Base-by-base conservation (phyloP, 2,329 filamentous ascomycete species). In the Aspergillus spinulosporus region DNA sequence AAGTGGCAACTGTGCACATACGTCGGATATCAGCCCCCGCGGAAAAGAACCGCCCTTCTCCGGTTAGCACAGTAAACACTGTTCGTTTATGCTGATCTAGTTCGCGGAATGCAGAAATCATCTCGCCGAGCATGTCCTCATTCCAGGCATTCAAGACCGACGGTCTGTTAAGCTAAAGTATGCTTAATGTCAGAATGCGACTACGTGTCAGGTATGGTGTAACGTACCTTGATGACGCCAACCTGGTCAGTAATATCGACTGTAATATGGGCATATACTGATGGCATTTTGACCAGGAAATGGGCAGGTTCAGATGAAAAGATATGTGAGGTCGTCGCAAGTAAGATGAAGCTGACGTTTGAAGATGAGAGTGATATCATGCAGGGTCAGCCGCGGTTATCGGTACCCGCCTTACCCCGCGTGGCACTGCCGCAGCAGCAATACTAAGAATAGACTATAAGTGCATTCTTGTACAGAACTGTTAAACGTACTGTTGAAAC, bases 1-100 rank as follows among this genome's bases (percentile, higher is more conserved):
- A 21, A 21, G 21, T 21, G 21, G 21, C 21, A 21, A 21, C 21
- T 21, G 34, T n/a, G 36, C 26, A 28, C 12, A 15, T 26, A 57
- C 55, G 45, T 34, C 42, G 34, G 28, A 57, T 48, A 42, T 57
- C 55, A 6, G 51, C 55, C 2, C 55, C 50, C 26, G 55, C 44
- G 0, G 55, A 57, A 28, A 57, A 57, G 34, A 57, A 57, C 5
- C 55, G 55, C 1, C 55, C 55, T 44, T 57, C 51, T 21, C 55
- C 50, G 12, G 55, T 57, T 1, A 57, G 49, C 5, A 57, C 46
- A 2, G 55, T 57, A 15, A 57, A 57, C 5, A 57, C 15, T 0
- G 55, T 57, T 1, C 29, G 21, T 12, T 49, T 49, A 11, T 54
- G 9, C 39, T 46, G 21, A 7, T 57, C 47, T 2, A 57, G 40